phyloP scores from a whole-genome alignment of 2,329 filamentous ascomycete species.

The Clonostachys solani region DNA sequence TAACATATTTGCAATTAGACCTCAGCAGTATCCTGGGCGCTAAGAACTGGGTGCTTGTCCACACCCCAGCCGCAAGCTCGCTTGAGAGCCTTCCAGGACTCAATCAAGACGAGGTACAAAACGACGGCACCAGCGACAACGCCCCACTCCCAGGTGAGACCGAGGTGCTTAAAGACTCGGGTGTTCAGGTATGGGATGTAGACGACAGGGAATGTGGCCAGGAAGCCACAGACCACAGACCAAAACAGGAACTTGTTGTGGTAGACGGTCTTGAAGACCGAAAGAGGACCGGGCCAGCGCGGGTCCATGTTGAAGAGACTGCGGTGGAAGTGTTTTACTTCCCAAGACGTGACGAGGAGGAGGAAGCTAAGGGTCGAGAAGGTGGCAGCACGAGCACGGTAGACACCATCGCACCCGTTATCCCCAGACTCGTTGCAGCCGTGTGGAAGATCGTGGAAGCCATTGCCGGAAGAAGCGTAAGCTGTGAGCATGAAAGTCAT shows the following conservation, averaged over 20 bases:
- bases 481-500: constrained; percentile 56
- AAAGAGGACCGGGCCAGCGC: constrained; percentile 40
- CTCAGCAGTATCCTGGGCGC: no score
- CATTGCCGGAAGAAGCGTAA: constrained; percentile 41
- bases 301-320: constrained; percentile 66
- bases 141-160: constrained; percentile 69
- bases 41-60: constrained; percentile 9
- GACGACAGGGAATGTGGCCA: constrained; percentile 56
- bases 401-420: constrained; percentile 49
- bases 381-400: constrained; percentile 62
- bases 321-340: constrained; percentile 67
- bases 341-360: constrained; percentile 66
- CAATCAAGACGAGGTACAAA: constrained; percentile 59
- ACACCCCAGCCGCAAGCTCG: constrained; percentile 34
- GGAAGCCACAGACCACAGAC: constrained; percentile 56
- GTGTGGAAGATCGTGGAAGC: constrained; percentile 41
- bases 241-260: constrained; percentile 65
- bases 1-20: no score
- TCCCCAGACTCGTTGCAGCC: constrained; percentile 54
- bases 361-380: constrained; percentile 68
- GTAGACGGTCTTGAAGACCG: constrained; percentile 58
- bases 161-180: constrained; percentile 64
- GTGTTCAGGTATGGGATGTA: constrained; percentile 66
- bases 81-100: constrained; percentile 68
- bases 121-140: constrained; percentile 56